Base-by-base conservation (phyloP, 768 basidiomycete genomes). In the Suillus subalutaceus region DNA sequence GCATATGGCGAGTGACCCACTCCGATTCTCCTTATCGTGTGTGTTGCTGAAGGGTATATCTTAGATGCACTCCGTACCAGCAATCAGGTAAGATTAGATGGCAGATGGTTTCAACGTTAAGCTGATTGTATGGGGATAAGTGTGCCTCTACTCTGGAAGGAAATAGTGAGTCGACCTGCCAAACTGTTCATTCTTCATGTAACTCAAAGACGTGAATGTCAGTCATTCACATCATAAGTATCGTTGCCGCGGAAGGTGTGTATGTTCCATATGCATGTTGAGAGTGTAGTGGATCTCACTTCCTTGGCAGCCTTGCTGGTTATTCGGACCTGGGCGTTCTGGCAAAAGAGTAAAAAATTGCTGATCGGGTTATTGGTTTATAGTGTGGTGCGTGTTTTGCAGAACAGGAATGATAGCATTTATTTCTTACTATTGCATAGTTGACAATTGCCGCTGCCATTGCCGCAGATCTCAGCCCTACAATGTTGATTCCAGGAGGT, bases 301-400 rank as follows among this genome's bases (percentile, higher is more conserved):
- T 40, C 26, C 26, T 43, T 3, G 18, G 10, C 50, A 73, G 72
- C 46, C 38, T 64, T 72, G 40, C 62, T 72, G 1, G 3, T 66
- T 58, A 30, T 72, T 18, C 67, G 67, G 55, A 73, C 71, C n/a
- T 69, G 66, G 37, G 72, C 72, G 0, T 73, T 69, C 23, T 72
- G 71, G 71, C 55, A 71, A 30, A 52, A 67, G 13, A 40, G 68
- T 41, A 72, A 57, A 44, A 32, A 53, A 16, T 23, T 72, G 3
- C 38, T 65, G 37, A 69, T 58, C n/a, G 67, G 67, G 12, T 70
- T 73, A 40, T 13, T 48, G 23, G 4, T 23, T 26, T 73, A 69
- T 4, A 60, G 23, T 52, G 9, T 4, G 4, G 72, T 74, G 35
- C 41, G 65, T 62, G 12, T 26, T n/a, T 26, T n/a, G 6, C 30